A percentile compares a stretch with the other conserved stretches of the same genome.
Evolutionary conservation across 2,329 filamentous ascomycete genomes (phyloP).

Genomic region (Pleomassaria siparia): DNA sequence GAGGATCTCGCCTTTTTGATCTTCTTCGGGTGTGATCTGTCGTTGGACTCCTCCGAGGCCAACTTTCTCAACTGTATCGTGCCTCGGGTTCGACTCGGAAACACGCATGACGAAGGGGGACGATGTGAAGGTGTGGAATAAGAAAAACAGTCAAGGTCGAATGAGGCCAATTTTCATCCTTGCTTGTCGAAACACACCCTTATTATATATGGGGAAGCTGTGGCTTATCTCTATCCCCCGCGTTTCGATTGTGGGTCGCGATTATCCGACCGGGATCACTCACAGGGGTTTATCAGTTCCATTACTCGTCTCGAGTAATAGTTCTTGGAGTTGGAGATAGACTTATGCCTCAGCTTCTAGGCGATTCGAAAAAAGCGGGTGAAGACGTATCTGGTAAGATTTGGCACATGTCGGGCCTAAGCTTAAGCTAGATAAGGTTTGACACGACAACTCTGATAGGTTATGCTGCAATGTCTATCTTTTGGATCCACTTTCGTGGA

Average conservation of each 20-base stretch:
- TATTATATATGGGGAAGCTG: neutral
- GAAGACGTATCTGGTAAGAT: no score
- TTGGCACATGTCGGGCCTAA: no score
- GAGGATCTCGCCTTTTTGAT: slow-evolving; percentile 4
- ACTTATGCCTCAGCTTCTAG: no score
- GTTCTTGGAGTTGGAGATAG: no score
- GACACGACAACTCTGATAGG: no score
- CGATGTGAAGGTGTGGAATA: neutral
- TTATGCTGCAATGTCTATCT: no score
- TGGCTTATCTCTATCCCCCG: neutral
- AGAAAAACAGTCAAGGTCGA: neutral
- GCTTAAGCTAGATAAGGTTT: no score
- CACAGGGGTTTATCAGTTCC: neutral
- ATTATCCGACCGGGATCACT: neutral
- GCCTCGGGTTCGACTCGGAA: neutral
- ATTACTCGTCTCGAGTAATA: neutral
- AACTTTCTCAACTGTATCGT: slow-evolving; percentile 3
- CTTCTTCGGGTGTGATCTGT: slow-evolving; percentile 4
- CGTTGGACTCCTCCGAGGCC: neutral
- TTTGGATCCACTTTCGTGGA: no score
- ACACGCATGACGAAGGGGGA: neutral
- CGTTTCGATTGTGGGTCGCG: neutral
- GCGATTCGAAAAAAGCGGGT: no score
- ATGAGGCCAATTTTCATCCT: neutral
- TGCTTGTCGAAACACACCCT: neutral